These are phyloP conservation scores for Candida ascalaphidarum DNA, from an alignment of 805 yeast genomes.

Conservation along the genomic window DNA sequence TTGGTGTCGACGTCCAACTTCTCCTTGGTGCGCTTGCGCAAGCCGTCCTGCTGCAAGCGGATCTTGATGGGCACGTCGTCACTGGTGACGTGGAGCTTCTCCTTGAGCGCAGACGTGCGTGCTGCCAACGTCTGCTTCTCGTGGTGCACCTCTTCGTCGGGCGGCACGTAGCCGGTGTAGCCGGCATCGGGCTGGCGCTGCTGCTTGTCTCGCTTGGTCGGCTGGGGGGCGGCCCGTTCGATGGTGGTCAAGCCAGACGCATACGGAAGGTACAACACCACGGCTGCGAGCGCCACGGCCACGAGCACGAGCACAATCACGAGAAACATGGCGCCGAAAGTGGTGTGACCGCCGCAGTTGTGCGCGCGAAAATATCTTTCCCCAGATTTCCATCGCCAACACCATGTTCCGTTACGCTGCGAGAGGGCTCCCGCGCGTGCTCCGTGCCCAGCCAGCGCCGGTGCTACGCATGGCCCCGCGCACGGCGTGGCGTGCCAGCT, in stretches of 20 bases:
- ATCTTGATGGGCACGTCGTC: slow-evolving; percentile 30
- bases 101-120: slow-evolving; percentile 16
- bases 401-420: background rate
- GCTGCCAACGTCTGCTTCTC: slow-evolving; percentile 6
- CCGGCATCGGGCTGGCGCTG: slow-evolving; percentile 2
- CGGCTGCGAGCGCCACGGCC: slow-evolving; percentile 31
- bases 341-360: too few species aligned
- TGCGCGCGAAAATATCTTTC: too few species aligned
- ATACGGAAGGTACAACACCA: slow-evolving; percentile 39
- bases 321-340: slow-evolving; percentile 19
- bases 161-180: slow-evolving; percentile 29
- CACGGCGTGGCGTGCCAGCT: slow-evolving; percentile 4
- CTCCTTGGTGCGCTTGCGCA: slow-evolving; percentile 23
- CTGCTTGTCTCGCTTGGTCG: background rate
- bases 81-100: slow-evolving; percentile 20
- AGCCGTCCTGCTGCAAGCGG: slow-evolving; percentile 15
- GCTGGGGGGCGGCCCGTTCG: slow-evolving; percentile 8
- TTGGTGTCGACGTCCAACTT: slow-evolving; percentile 25
- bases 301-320: slow-evolving; percentile 28
- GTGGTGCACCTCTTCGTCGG: slow-evolving; percentile 21
- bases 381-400: too few species aligned
- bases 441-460: background rate
- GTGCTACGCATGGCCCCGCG: too few species aligned
- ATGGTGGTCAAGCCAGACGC: slow-evolving; percentile 41
- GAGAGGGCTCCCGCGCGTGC: background rate